A percentile compares a stretch with the other conserved stretches of the same genome.
Evolutionary conservation across 2,329 filamentous ascomycete genomes (phyloP).

Genomic region (Didymella pinodella): DNA sequence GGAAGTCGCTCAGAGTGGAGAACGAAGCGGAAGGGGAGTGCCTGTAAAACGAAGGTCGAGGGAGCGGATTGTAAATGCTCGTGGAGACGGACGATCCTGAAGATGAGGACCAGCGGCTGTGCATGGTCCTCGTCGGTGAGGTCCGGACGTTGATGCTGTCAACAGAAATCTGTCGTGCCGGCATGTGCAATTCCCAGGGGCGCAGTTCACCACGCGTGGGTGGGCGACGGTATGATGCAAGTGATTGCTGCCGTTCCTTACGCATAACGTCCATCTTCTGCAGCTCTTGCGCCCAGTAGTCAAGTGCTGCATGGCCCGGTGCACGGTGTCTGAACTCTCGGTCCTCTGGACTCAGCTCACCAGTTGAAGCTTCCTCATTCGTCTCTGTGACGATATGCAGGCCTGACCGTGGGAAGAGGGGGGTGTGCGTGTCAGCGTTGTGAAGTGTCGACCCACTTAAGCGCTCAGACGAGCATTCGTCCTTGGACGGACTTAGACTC

Average conservation of each 20-base stretch:
- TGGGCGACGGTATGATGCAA: not conserved
- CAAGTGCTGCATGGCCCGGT: constrained; percentile 10
- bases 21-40: not conserved
- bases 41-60: not conserved
- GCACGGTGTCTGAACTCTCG: constrained; percentile 17
- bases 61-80: not conserved
- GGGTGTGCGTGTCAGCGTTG: not conserved
- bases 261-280: constrained; percentile 17
- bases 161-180: not conserved
- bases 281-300: constrained; percentile 18
- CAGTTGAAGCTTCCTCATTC: not conserved
- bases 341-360: constrained; percentile 17
- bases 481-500: not conserved
- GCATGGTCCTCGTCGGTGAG: not conserved
- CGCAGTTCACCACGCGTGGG: not conserved
- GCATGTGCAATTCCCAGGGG: not conserved
- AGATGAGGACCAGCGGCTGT: constrained; percentile 7
- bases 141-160: constrained; percentile 1
- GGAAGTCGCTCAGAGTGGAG: not conserved
- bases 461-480: not conserved
- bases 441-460: not conserved
- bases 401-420: not conserved
- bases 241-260: not conserved
- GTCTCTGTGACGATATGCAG: constrained; percentile 2
- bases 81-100: not conserved